Conservation (phyloP, 2,329 filamentous ascomycete species). For the Neocucurbitaria cava region DNA sequence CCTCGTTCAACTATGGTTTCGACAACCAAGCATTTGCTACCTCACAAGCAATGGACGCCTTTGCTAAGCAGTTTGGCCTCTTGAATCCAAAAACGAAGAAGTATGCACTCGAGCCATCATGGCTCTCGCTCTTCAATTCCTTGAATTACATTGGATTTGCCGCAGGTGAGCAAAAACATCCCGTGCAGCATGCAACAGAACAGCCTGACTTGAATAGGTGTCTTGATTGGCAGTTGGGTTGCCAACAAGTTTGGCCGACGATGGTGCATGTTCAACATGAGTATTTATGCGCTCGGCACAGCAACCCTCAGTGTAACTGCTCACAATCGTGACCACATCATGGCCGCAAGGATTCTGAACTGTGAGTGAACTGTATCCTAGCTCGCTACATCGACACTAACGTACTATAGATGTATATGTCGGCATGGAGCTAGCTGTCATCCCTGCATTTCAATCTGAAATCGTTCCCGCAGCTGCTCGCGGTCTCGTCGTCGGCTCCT, state of each 20-base stretch:
- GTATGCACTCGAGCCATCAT: conserved; percentile 7
- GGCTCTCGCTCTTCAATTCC: conserved; percentile 11
- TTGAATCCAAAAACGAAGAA: not conserved
- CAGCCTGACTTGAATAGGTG: conserved; percentile 50
- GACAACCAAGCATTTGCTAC: conserved; percentile 13
- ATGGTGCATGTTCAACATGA: conserved; percentile 14
- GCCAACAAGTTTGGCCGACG: conserved; percentile 5
- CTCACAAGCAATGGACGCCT: conserved; percentile 10
- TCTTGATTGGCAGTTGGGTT: conserved; percentile 1
- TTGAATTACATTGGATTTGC: conserved; percentile 11
- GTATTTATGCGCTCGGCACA: conserved; percentile 6
- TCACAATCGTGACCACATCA: conserved; percentile 8
- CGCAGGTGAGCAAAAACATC: conserved; percentile 1
- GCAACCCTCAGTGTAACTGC: conserved; percentile 9
- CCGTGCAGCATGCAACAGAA: conserved; percentile 38
- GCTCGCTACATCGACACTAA: not conserved
- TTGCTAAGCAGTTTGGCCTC: conserved; percentile 4
- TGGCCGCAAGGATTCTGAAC: conserved; percentile 12
- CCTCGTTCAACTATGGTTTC: conserved; percentile 15
- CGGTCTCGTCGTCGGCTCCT: conserved; percentile 11
- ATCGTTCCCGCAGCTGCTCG: conserved; percentile 11
- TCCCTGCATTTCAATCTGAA: conserved; percentile 14
- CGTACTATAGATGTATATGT: conserved; percentile 7
- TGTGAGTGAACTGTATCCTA: not conserved
- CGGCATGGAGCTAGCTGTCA: conserved; percentile 13